Evolutionary conservation across 2,329 filamentous ascomycete genomes (phyloP).

Genomic region (Aspergillus chevalieri): DNA sequence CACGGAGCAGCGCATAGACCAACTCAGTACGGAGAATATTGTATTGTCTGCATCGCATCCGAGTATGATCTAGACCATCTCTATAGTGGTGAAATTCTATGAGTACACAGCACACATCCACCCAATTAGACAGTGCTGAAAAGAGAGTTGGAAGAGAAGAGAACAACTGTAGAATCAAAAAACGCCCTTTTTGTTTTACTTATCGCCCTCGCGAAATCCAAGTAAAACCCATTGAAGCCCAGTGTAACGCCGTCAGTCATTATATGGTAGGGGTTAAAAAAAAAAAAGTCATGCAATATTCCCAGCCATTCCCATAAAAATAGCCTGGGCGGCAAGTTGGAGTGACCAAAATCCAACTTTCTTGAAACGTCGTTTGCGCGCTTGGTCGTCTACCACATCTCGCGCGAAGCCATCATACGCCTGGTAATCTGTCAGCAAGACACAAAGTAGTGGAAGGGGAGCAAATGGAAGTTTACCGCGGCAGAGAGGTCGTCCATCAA

Average conservation of each 20-base stretch:
- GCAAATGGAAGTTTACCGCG: constrained; percentile 49
- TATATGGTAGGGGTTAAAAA: constrained; percentile 11
- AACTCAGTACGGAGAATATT: too few relatives aligned
- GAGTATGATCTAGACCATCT: background rate
- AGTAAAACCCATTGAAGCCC: background rate
- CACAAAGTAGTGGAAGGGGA: constrained; percentile 1
- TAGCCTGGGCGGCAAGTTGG: constrained; percentile 81
- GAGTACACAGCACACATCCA: too few relatives aligned
- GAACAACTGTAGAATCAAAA: too few relatives aligned
- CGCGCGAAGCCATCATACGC: constrained; percentile 90
- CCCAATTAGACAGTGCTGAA: too few relatives aligned
- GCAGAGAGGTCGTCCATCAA: constrained; percentile 89
- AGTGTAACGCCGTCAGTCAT: background rate
- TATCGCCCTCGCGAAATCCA: background rate
- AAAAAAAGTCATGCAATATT: constrained; percentile 52
- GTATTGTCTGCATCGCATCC: background rate
- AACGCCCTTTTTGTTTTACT: background rate
- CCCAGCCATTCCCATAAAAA: constrained; percentile 91
- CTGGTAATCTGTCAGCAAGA: constrained; percentile 26
- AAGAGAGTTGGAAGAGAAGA: too few relatives aligned
- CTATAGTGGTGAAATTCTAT: too few relatives aligned
- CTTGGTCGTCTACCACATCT: constrained; percentile 84
- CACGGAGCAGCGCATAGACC: too few relatives aligned
- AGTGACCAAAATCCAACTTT: constrained; percentile 97
- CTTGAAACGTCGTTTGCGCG: constrained; percentile 76